These are phyloP conservation scores for Chalciporus chontae DNA, from an alignment of 768 basidiomycete genomes.

Conservation along the genomic window DNA sequence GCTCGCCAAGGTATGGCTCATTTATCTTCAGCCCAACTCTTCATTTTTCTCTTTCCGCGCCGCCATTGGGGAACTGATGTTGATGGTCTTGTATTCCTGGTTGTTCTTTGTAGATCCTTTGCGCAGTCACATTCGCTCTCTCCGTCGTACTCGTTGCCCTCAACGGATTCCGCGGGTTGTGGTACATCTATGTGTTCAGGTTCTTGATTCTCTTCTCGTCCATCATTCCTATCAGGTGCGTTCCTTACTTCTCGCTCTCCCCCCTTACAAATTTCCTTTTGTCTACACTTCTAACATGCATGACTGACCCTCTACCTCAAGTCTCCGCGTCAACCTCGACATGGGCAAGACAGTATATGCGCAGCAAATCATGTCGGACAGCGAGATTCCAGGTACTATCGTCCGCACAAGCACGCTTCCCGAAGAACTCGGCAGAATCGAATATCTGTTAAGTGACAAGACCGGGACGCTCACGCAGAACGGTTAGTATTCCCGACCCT, in stretches of 20 bases:
- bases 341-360: constrained; percentile 99
- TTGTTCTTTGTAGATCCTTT: constrained; percentile 65
- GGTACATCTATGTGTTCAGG: constrained; percentile 95
- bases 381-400: constrained; percentile 91
- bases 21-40: too few species aligned
- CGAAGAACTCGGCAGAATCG: constrained; percentile 92
- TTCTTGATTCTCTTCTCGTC: constrained; percentile 98
- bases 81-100: not conserved
- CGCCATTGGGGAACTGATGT: not conserved
- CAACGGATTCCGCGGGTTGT: constrained; percentile 92
- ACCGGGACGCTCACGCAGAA: constrained; percentile 98
- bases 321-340: constrained; percentile 97
- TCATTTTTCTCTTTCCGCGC: too few species aligned
- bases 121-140: constrained; percentile 88
- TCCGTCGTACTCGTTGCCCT: constrained; percentile 90
- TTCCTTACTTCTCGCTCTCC: constrained; percentile 1
- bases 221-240: constrained; percentile 97
- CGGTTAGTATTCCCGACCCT: constrained; percentile 47
- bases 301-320: constrained; percentile 27
- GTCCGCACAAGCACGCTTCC: constrained; percentile 97
- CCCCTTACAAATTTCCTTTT: not conserved
- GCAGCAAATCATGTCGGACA: constrained; percentile 90
- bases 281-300: not conserved
- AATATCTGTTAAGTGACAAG: constrained; percentile 95
- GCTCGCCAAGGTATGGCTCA: constrained; percentile 77